A percentile compares a stretch with the other conserved stretches of the same genome.
These are phyloP conservation scores for Pichia thaimueangensis DNA, from an alignment of 805 yeast species.

Conservation along the genomic window DNA sequence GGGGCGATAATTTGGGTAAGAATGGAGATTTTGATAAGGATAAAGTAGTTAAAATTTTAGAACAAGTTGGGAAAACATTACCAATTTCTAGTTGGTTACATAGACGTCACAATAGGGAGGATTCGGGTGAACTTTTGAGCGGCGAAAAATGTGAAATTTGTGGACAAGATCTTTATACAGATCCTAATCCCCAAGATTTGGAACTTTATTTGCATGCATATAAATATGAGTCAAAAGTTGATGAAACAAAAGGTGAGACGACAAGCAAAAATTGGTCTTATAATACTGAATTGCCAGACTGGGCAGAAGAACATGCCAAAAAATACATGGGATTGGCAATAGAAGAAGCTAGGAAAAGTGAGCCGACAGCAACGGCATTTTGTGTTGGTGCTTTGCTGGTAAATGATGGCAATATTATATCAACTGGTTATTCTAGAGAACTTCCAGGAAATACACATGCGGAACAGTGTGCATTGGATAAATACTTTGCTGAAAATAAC, in stretches of 20 bases:
- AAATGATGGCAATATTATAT: constrained; percentile 55
- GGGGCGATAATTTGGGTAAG: constrained; percentile 76
- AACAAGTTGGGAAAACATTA: constrained; percentile 62
- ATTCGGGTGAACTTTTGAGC: constrained; percentile 57
- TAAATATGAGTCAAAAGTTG: constrained; percentile 53
- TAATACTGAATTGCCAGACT: constrained; percentile 68
- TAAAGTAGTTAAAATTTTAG: constrained; percentile 43
- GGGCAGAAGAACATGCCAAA: constrained; percentile 64
- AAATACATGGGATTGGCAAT: constrained; percentile 71
- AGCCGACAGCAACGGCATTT: constrained; percentile 77
- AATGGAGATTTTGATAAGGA: constrained; percentile 41
- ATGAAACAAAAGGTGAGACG: constrained; percentile 16
- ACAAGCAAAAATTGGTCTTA: constrained; percentile 65
- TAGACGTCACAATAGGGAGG: constrained; percentile 33
- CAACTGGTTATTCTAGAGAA: constrained; percentile 86
- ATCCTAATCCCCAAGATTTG: constrained; percentile 84
- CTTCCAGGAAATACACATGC: constrained; percentile 95
- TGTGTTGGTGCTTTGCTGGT: constrained; percentile 91
- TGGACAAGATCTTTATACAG: constrained; percentile 65
- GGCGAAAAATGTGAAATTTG: constrained; percentile 56
- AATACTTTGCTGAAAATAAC: constrained; percentile 43
- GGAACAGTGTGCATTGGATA: constrained; percentile 87
- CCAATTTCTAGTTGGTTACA: constrained; percentile 65
- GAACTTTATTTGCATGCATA: constrained; percentile 90
- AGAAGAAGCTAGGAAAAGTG: constrained; percentile 72